These are phyloP conservation scores for Sequoia sempervirens DNA, from an alignment of 75 land plant genomes.

Conservation along the genomic window DNA sequence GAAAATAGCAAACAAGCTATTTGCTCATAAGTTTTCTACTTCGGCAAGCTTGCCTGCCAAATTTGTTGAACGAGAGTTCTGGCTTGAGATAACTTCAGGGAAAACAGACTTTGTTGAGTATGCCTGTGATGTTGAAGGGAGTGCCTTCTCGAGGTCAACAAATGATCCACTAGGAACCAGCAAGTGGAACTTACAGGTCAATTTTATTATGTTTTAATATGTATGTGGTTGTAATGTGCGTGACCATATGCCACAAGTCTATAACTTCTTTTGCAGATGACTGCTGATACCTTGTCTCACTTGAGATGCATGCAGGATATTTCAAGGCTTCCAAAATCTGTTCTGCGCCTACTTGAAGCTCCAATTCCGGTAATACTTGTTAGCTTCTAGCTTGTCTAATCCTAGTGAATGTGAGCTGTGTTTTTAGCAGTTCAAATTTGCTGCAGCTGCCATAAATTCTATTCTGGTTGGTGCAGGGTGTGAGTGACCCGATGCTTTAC, in stretches of 20 bases:
- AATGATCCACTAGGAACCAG: conserved; percentile 71
- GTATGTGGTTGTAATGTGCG: neutral
- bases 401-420: neutral
- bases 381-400: neutral
- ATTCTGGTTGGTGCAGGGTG: conserved; percentile 53
- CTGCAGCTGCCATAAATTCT: neutral
- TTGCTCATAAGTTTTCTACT: conserved; percentile 74
- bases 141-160: conserved; percentile 82
- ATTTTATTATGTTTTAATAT: neutral
- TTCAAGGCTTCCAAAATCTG: conserved; percentile 64
- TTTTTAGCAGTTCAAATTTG: neutral
- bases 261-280: neutral
- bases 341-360: conserved; percentile 60
- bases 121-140: conserved; percentile 96
- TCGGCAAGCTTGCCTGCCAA: conserved; percentile 66
- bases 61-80: conserved; percentile 80
- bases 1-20: conserved; percentile 85
- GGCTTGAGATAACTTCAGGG: conserved; percentile 80
- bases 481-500: conserved; percentile 95
- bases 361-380: conserved; percentile 59
- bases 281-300: neutral
- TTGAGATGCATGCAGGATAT: conserved; percentile 38
- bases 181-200: conserved; percentile 92
- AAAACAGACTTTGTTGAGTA: conserved; percentile 76
- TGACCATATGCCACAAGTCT: neutral